These are phyloP conservation scores for Lentinula boryana DNA, from an alignment of 768 basidiomycete genomes.

Conservation along the genomic window DNA sequence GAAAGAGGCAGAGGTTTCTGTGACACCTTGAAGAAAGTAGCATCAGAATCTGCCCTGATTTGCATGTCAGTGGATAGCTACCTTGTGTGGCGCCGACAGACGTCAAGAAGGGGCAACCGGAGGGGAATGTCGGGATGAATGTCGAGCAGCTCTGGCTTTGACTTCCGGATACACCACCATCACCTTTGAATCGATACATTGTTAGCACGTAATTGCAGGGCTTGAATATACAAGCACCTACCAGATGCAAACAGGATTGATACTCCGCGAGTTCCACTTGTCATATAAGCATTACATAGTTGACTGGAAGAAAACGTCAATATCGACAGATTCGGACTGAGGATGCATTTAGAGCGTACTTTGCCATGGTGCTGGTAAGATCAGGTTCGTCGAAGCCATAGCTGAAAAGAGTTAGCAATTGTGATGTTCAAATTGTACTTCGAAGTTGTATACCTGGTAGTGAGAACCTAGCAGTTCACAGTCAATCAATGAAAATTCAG, in stretches of 20 bases:
- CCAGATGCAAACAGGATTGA: constrained; percentile 44
- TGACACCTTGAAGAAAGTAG: constrained; percentile 14
- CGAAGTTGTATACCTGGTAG: constrained; percentile 21
- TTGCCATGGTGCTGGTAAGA: constrained; percentile 14
- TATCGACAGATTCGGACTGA: neutral
- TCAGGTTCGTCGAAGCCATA: constrained; percentile 50
- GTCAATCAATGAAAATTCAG: neutral
- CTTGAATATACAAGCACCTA: constrained; percentile 19
- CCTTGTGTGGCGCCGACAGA: constrained; percentile 4
- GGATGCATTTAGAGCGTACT: constrained; percentile 2
- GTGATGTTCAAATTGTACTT: no score
- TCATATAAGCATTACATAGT: constrained; percentile 22
- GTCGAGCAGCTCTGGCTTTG: constrained; percentile 13
- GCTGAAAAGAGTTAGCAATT: constrained; percentile 14
- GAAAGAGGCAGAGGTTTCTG: constrained; percentile 37
- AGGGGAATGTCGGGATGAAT: constrained; percentile 37
- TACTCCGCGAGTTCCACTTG: constrained; percentile 42
- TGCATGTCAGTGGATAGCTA: neutral
- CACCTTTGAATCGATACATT: constrained; percentile 18
- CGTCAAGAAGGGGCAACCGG: constrained; percentile 33
- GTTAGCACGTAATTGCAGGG: neutral
- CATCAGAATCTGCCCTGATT: neutral
- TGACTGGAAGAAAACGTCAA: constrained; percentile 8
- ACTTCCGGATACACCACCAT: constrained; percentile 19
- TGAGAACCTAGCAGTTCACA: constrained; percentile 24